Conservation (phyloP, 352 stramenopile species). For the Globisporangium canariense region DNA sequence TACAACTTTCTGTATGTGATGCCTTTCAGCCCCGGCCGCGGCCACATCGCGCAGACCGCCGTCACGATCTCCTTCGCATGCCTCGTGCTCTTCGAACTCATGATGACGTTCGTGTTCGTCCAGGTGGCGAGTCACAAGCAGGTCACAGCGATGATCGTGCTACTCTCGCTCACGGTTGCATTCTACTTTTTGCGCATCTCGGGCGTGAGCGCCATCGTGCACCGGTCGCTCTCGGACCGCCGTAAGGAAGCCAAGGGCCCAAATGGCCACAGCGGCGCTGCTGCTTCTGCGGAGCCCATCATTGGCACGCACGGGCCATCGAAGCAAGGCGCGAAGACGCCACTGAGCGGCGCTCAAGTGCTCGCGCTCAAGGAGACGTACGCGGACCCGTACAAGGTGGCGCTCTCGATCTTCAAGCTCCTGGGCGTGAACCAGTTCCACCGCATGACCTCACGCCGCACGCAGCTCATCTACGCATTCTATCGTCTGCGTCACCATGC, state of each 20-base stretch:
- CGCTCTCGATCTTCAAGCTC: constrained; percentile 68
- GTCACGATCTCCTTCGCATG: constrained; percentile 63
- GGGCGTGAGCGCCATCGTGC: constrained; percentile 34
- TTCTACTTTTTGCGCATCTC: constrained; percentile 60
- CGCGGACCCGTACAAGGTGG: constrained; percentile 75
- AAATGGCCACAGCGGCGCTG: neutral
- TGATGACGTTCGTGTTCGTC: constrained; percentile 72
- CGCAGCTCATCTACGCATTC: constrained; percentile 62
- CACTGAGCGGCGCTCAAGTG: constrained; percentile 40
- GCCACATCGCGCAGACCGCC: constrained; percentile 60
- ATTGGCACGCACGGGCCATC: constrained; percentile 4
- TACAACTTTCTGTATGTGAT: constrained; percentile 84
- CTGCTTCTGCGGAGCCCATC: neutral
- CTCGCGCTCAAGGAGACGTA: constrained; percentile 37
- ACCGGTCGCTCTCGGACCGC: constrained; percentile 30
- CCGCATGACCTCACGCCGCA: constrained; percentile 54
- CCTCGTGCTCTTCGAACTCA: constrained; percentile 68
- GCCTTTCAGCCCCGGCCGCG: constrained; percentile 60
- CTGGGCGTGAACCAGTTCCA: constrained; percentile 67
- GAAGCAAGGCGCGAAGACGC: constrained; percentile 16
- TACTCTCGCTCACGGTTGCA: constrained; percentile 37
- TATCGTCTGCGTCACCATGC: constrained; percentile 51
- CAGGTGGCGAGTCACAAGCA: constrained; percentile 51
- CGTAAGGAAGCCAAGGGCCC: neutral
- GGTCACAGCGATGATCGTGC: constrained; percentile 56